Conservation (phyloP, 2,329 filamentous ascomycete genomes). For the Colletotrichum theobromicola region DNA sequence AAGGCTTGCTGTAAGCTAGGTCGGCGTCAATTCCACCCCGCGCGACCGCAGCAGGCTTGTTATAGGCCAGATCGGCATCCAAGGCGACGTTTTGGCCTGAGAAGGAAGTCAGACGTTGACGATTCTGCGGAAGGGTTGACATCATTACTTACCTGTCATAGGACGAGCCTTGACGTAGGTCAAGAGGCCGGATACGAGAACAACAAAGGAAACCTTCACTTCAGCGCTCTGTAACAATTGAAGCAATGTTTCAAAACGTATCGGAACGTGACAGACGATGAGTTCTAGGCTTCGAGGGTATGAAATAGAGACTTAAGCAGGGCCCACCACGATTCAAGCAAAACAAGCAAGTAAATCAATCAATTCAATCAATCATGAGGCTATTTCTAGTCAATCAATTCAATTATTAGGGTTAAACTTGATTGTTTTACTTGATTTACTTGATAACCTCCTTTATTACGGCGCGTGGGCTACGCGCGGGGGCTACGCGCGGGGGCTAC, state of each 20-base stretch:
- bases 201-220: background rate
- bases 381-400: too few relatives aligned
- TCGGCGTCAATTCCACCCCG: background rate
- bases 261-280: rapidly evolving
- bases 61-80: too few relatives aligned
- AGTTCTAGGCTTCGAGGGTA: background rate
- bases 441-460: too few relatives aligned
- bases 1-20: background rate
- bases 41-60: background rate
- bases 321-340: too few relatives aligned
- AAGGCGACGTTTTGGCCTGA: rapidly evolving
- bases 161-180: background rate
- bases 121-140: rapidly evolving
- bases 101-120: rapidly evolving
- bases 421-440: too few relatives aligned
- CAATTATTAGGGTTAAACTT: too few relatives aligned
- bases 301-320: too few relatives aligned
- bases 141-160: background rate
- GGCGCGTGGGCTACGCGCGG: too few relatives aligned
- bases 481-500: too few relatives aligned
- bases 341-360: too few relatives aligned
- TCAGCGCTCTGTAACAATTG: background rate
- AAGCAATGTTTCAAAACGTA: rapidly evolving
- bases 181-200: background rate
- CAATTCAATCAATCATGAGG: too few relatives aligned